Conservation (phyloP, 2,329 filamentous ascomycete species). For the Fusarium sp. region DNA sequence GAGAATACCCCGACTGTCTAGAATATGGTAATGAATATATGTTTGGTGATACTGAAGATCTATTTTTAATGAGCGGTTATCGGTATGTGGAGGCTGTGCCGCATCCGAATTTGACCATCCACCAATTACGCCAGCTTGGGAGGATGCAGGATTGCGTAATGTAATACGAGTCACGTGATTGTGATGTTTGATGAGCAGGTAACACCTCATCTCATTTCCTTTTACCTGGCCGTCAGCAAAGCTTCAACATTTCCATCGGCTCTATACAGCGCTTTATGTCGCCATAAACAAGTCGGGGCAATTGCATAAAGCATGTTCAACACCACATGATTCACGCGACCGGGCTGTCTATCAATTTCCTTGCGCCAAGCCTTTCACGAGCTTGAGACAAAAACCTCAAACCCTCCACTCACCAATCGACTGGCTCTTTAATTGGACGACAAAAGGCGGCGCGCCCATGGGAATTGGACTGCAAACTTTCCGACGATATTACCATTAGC, state of each 20-base stretch:
- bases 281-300: neutral
- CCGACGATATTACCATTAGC: neutral
- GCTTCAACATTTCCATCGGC: neutral
- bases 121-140: too few species aligned
- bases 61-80: too few species aligned
- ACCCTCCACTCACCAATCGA: neutral
- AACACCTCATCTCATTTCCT: constrained; percentile 20
- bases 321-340: neutral
- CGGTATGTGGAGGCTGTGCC: neutral
- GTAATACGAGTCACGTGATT: constrained; percentile 27
- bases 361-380: neutral
- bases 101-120: too few species aligned
- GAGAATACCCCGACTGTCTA: constrained; percentile 40
- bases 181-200: neutral
- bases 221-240: constrained; percentile 3
- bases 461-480: neutral
- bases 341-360: neutral
- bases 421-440: too few species aligned
- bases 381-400: constrained; percentile 2
- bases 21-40: neutral
- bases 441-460: neutral
- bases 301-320: neutral
- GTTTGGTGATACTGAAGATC: too few species aligned
- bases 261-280: neutral
- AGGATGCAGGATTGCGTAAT: constrained; percentile 41